Percentiles rank a stretch among this genome's conserved stretches.
Evolutionary conservation across 106 monocot species (phyloP).

Genomic region (Dendrobium chrysotoxum): DNA sequence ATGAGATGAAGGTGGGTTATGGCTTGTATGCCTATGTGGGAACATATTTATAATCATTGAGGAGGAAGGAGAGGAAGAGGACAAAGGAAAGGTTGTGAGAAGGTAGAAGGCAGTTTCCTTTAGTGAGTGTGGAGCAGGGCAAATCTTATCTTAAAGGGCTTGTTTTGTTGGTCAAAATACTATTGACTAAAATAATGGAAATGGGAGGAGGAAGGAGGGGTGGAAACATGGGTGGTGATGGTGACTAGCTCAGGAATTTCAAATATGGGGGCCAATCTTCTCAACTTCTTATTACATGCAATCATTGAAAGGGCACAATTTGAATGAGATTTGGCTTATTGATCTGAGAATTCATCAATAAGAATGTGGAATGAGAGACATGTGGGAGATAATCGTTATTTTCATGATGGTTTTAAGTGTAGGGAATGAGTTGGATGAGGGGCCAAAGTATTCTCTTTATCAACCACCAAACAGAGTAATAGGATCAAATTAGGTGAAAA

Average conservation of each 20-base stretch:
- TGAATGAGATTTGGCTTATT: too few relatives aligned
- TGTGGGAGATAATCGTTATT: too few relatives aligned
- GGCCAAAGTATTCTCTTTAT: too few relatives aligned
- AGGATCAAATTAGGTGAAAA: too few relatives aligned
- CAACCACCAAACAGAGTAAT: too few relatives aligned
- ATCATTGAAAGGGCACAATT: too few relatives aligned
- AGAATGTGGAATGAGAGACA: too few relatives aligned
- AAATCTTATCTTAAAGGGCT: not conserved
- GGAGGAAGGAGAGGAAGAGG: not conserved
- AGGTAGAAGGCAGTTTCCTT: not conserved
- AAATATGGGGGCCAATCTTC: too few relatives aligned
- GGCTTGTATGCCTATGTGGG: not conserved
- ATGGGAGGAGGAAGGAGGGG: not conserved
- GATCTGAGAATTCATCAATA: too few relatives aligned
- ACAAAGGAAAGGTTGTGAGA: not conserved
- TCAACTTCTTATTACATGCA: too few relatives aligned
- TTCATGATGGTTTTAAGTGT: too few relatives aligned
- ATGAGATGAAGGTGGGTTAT: not conserved
- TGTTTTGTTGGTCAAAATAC: not conserved
- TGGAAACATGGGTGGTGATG: not conserved
- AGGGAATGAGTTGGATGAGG: too few relatives aligned
- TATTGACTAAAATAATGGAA: slow-evolving; percentile 1
- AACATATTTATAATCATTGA: not conserved
- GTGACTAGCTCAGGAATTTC: not conserved
- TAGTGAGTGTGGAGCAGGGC: not conserved